Evolutionary conservation across 768 basidiomycete genomes (phyloP).

Genomic region (Lepiota subincarnata): DNA sequence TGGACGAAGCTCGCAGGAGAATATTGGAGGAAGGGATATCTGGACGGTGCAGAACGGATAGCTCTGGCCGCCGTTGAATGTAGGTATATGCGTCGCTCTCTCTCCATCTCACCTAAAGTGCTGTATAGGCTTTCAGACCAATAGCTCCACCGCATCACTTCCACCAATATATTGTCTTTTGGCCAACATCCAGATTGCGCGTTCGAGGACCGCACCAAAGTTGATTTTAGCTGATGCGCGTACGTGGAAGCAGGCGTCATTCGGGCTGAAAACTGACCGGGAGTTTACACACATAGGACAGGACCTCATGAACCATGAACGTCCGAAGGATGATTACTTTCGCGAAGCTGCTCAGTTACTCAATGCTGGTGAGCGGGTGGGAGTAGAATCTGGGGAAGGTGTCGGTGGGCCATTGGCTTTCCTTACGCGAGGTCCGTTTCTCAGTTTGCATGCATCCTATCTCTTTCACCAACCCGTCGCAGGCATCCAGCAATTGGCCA

Average conservation of each 20-base stretch:
- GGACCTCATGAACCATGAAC: constrained; percentile 55
- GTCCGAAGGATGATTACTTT: constrained; percentile 65
- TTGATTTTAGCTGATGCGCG: constrained; percentile 67
- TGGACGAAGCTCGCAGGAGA: constrained; percentile 86
- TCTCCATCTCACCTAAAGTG: constrained; percentile 15
- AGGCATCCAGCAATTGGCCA: constrained; percentile 84
- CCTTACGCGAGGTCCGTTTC: constrained; percentile 59
- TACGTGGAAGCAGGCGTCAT: constrained; percentile 33
- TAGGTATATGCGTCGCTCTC: constrained; percentile 28
- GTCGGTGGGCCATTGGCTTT: constrained; percentile 54
- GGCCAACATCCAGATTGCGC: constrained; percentile 80
- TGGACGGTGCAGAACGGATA: constrained; percentile 76
- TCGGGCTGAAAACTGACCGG: not conserved
- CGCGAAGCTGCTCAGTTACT: constrained; percentile 65
- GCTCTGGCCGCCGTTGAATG: constrained; percentile 63
- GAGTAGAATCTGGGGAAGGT: constrained; percentile 55
- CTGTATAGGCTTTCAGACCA: constrained; percentile 45
- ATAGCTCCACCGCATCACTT: constrained; percentile 46
- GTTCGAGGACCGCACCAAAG: constrained; percentile 83
- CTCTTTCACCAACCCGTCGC: constrained; percentile 4
- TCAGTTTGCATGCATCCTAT: not conserved
- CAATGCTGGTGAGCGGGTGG: constrained; percentile 55
- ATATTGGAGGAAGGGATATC: constrained; percentile 78
- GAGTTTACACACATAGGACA: constrained; percentile 40
- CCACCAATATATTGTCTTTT: constrained; percentile 77